Base-by-base conservation (phyloP, 768 basidiomycete species). In the Boletus edulis region DNA sequence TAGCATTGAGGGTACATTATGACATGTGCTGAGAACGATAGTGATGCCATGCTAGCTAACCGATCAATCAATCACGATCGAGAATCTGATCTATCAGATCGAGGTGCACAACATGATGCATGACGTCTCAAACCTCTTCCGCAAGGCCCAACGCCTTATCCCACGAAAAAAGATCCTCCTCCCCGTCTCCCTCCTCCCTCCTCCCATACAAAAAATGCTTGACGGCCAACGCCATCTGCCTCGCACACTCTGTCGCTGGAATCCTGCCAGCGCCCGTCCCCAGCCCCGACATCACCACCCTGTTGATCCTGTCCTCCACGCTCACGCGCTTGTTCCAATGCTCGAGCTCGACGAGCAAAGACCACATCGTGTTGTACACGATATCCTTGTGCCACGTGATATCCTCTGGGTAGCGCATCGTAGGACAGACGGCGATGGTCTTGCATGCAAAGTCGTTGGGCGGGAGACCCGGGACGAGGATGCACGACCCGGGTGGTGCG, bases 321-420 rank as follows among this genome's bases (percentile, higher is more conserved):
- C 44, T 29, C 18, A 15, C 45, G 11, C 46, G 44, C 40, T 51
- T 34, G 49, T 70, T 71, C 66, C 69, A 68, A 4, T 44, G 56
- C 49, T 60, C 56, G 12, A 74, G 32, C 48, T 62, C 59, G 20
- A 57, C 61, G 5, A 71, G 57, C 20, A 73, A 53, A 38, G 55
- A 57, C 73, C 70, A 74, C 64, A 69, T 67, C 17, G 57, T 63
- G 43, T 73, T 68, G 59, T 72, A 73, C 20, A 72, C 69, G 31
- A 74, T 60, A 50, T 71, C 72, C 31, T 60, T 56, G 35, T 73
- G 65, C 73, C 72, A 73, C 27, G 49, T 44, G 6, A 67, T 48
- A 17, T 61, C 55, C 18, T 56, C 56, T 22, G 71, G 71, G 34
- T 55, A 52, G 48, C 69, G 69, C 73, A 73, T 73, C 24, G 70